Evolutionary conservation across 148 eudicot species (phyloP).

Genomic region (Persicaria tinctoria): DNA sequence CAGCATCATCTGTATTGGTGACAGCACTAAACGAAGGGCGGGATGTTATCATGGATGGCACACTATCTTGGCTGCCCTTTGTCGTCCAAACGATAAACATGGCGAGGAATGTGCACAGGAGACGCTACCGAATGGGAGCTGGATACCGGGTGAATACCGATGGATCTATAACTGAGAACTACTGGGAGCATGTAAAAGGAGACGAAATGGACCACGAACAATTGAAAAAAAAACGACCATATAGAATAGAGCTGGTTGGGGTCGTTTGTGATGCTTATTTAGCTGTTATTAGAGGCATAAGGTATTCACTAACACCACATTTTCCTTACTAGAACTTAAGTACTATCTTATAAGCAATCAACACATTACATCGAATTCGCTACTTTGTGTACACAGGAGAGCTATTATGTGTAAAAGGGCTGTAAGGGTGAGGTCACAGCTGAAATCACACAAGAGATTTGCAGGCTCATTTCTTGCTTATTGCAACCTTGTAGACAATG

Average conservation of each 20-base stretch:
- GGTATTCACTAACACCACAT: constrained; percentile 25
- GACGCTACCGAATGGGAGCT: constrained; percentile 88
- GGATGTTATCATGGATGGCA: constrained; percentile 98
- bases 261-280: constrained; percentile 96
- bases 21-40: constrained; percentile 98
- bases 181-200: constrained; percentile 90
- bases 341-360: too few species aligned
- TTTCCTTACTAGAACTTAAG: too few species aligned
- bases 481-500: constrained; percentile 89
- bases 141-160: constrained; percentile 70
- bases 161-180: constrained; percentile 69
- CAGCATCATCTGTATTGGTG: constrained; percentile 94
- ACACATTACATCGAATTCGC: neutral
- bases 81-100: constrained; percentile 97
- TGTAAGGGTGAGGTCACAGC: constrained; percentile 88
- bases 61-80: constrained; percentile 96
- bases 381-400: constrained; percentile 45
- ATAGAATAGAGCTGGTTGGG: constrained; percentile 97
- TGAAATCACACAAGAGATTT: constrained; percentile 96
- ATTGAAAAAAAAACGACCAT: constrained; percentile 66
- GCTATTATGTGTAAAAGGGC: constrained; percentile 90
- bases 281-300: constrained; percentile 93
- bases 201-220: constrained; percentile 44
- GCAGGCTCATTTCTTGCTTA: constrained; percentile 79
- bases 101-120: constrained; percentile 97